A percentile compares a stretch with the other conserved stretches of the same genome.
These are phyloP conservation scores for Tulasnella sp. DNA, from an alignment of 768 basidiomycete genomes.

Conservation along the genomic window DNA sequence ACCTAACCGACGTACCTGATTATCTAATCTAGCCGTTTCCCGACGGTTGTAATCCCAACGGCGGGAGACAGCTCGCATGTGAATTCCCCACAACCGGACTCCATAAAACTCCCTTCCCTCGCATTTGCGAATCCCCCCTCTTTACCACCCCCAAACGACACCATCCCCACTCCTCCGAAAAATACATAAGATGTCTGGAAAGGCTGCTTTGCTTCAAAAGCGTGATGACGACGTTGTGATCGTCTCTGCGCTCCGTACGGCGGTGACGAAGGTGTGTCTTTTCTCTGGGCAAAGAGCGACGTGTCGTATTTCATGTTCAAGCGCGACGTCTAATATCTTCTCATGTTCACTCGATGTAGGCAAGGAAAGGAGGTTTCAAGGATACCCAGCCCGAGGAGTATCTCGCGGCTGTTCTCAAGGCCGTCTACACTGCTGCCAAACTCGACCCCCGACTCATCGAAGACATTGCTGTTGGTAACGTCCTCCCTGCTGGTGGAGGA, in stretches of 20 bases:
- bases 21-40: no score
- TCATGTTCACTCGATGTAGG: conserved; percentile 30
- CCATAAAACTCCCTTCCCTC: no score
- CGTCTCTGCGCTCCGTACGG: conserved; percentile 75
- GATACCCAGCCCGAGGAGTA: conserved; percentile 77
- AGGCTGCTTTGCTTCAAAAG: conserved; percentile 53
- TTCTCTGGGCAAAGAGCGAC: neutral
- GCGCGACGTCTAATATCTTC: neutral
- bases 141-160: neutral
- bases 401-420: conserved; percentile 62
- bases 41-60: no score
- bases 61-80: no score
- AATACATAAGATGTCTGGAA: conserved; percentile 26
- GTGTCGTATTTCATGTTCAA: no score
- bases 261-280: conserved; percentile 69
- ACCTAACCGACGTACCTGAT: no score
- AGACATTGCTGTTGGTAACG: conserved; percentile 77
- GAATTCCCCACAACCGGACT: no score
- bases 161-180: neutral
- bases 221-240: conserved; percentile 83
- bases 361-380: conserved; percentile 80
- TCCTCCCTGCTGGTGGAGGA: conserved; percentile 77
- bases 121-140: no score
- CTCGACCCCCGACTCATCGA: conserved; percentile 76
- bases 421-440: conserved; percentile 50